Base-by-base conservation (phyloP, 768 basidiomycete genomes). In the Suillus cothurnatus region DNA sequence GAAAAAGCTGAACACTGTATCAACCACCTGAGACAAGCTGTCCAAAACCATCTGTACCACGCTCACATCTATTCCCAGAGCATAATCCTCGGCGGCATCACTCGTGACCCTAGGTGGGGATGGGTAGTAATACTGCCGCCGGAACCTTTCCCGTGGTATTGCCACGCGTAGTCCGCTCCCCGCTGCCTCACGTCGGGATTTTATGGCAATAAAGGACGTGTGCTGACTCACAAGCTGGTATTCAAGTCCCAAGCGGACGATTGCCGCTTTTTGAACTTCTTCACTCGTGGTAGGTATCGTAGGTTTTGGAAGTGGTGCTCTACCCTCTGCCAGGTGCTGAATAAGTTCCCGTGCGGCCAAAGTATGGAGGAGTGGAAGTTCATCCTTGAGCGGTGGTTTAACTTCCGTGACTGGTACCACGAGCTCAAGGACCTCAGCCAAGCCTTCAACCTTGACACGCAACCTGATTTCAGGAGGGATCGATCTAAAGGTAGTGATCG, bases 191-290 rank as follows among this genome's bases (percentile, higher is more conserved):
- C 64, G 70, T 21, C 74, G 78, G 52, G 64, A 69, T 63, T 85
- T 82, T 2, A 86, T 75, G 0, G 85, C 86, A 53, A 89, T 75
- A 68, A 88, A 89, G 2, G 85, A 86, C 0, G 88, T 89, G 63
- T 82, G 73, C 43, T 70, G 71, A 70, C 83, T 88, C 1, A 78
- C 81, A 50, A 89, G 79, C 63, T 83, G 81, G 66, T 88, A 88
- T 31, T 73, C 73, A 64, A 80, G 73, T 7, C 85, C 87, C 1
- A 88, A 78, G 38, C 79, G 78, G 8, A 87, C 71, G 34, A 88
- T 84, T 1, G 80, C 77, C 4, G 81, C 82, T 70, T 78, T 82
- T 32, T 76, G 77, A 39, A 80, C 70, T 26, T 80, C 76, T 0
- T 77, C 79, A 2, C 73, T 71, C 1, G 76, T 71, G 57, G 55